These are phyloP conservation scores for Russula sp. DNA, from an alignment of 768 basidiomycete genomes.

Conservation along the genomic window DNA sequence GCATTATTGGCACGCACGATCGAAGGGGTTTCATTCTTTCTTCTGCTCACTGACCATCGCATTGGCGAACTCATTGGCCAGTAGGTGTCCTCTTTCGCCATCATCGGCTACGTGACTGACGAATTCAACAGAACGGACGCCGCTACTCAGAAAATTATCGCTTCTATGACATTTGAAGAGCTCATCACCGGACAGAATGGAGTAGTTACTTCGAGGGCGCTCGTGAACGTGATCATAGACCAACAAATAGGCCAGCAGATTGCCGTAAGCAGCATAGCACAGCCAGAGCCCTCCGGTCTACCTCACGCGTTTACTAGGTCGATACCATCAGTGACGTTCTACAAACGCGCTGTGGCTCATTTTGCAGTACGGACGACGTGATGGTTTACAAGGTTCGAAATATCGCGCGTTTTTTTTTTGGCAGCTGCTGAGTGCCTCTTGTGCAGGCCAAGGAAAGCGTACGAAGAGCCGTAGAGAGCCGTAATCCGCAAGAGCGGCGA, in stretches of 20 bases:
- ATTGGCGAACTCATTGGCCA: constrained; percentile 77
- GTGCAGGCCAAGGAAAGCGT: constrained; percentile 86
- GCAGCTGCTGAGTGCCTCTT: neutral
- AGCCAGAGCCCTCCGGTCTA: neutral
- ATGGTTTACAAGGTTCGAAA: constrained; percentile 84
- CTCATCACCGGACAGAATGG: constrained; percentile 83
- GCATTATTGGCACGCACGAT: constrained; percentile 77
- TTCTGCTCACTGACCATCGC: constrained; percentile 88
- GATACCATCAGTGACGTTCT: constrained; percentile 95
- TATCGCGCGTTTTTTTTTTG: neutral
- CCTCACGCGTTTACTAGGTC: constrained; percentile 48
- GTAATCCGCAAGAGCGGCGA: constrained; percentile 65
- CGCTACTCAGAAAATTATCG: constrained; percentile 63
- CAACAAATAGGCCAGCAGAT: constrained; percentile 97
- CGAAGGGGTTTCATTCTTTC: constrained; percentile 90
- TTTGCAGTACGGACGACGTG: constrained; percentile 97
- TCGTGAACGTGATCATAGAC: constrained; percentile 95
- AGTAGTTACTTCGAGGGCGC: constrained; percentile 76
- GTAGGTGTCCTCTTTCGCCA: constrained; percentile 39
- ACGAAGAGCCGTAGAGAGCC: constrained; percentile 80
- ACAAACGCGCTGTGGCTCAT: constrained; percentile 92
- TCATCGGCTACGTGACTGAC: neutral
- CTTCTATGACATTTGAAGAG: constrained; percentile 74
- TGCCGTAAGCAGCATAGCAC: constrained; percentile 52
- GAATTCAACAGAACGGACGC: constrained; percentile 55